These are phyloP conservation scores for Mucuna pruriens DNA, from an alignment of 306 rosid genomes.

Conservation along the genomic window DNA sequence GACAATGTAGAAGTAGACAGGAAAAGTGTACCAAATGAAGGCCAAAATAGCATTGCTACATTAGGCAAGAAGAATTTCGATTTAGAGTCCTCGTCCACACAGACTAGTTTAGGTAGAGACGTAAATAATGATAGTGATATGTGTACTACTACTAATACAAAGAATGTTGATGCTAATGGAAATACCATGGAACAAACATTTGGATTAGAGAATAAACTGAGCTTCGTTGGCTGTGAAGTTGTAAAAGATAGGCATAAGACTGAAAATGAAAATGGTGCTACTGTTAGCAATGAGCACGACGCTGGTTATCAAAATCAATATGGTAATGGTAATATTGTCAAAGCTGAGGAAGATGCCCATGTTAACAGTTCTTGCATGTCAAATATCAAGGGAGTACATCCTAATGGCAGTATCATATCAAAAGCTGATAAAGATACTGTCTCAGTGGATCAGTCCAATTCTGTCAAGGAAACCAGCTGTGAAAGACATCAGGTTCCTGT, in stretches of 20 bases:
- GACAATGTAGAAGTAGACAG: constrained; percentile 52
- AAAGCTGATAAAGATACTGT: constrained; percentile 46
- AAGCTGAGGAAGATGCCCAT: constrained; percentile 50
- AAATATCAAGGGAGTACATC: constrained; percentile 46
- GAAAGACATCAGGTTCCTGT: constrained; percentile 41
- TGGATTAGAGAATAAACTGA: constrained; percentile 49
- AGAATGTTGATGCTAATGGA: constrained; percentile 54
- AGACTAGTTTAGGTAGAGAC: constrained; percentile 67
- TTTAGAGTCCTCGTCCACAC: constrained; percentile 65
- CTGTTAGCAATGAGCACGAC: constrained; percentile 40
- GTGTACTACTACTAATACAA: constrained; percentile 50
- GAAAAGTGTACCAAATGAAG: constrained; percentile 52
- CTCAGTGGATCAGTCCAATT: constrained; percentile 40
- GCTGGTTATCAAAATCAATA: constrained; percentile 54
- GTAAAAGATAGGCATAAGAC: constrained; percentile 46
- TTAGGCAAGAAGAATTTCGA: constrained; percentile 56
- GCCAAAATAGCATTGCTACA: constrained; percentile 57
- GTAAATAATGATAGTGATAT: constrained; percentile 72
- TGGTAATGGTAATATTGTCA: constrained; percentile 36
- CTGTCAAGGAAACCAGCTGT: constrained; percentile 43
- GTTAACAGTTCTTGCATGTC: constrained; percentile 42
- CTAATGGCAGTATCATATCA: constrained; percentile 34
- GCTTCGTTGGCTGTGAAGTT: constrained; percentile 43
- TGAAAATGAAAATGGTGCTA: constrained; percentile 41
- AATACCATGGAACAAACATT: constrained; percentile 45